These are phyloP conservation scores for Macrophomina tecta DNA, from an alignment of 2,329 filamentous ascomycete genomes.

Conservation along the genomic window DNA sequence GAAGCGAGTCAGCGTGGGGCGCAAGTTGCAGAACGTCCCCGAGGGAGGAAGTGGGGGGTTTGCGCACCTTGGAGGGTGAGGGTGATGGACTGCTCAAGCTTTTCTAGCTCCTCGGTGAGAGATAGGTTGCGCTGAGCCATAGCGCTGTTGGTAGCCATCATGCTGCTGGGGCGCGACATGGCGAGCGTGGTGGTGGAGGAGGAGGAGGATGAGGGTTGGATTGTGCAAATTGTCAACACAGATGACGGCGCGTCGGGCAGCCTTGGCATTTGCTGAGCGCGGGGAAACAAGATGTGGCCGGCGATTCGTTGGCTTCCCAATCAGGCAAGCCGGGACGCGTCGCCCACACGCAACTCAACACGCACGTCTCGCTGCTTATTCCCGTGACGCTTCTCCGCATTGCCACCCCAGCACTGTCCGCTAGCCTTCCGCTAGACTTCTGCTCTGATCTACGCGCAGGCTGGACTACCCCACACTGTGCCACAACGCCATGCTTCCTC, in stretches of 20 bases:
- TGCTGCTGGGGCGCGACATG: constrained; percentile 27
- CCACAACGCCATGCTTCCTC: constrained; percentile 9
- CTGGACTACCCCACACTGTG: constrained; percentile 19
- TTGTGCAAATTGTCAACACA: constrained; percentile 27
- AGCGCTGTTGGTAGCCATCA: constrained; percentile 19
- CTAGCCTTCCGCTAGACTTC: neutral
- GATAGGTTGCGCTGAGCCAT: constrained; percentile 66
- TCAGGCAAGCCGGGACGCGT: constrained; percentile 1
- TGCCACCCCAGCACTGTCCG: neutral
- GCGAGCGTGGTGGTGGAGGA: neutral
- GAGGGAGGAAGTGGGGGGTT: neutral
- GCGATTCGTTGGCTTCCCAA: neutral
- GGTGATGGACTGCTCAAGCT: constrained; percentile 94
- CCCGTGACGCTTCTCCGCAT: constrained; percentile 13
- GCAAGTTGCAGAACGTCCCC: constrained; percentile 28
- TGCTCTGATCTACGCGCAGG: neutral
- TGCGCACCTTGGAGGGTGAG: constrained; percentile 83
- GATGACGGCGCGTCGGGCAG: neutral
- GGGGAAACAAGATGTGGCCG: constrained; percentile 10
- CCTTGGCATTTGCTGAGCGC: neutral
- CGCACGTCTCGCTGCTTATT: neutral
- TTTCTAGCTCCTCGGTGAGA: constrained; percentile 93
- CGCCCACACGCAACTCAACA: neutral
- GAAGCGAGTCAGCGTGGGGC: constrained; percentile 34
- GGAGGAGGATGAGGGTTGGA: neutral